Percentiles rank a stretch among this genome's conserved stretches.
Conservation (phyloP, 371 early-diverging fungal species). For the Haplosporangium sp. region DNA sequence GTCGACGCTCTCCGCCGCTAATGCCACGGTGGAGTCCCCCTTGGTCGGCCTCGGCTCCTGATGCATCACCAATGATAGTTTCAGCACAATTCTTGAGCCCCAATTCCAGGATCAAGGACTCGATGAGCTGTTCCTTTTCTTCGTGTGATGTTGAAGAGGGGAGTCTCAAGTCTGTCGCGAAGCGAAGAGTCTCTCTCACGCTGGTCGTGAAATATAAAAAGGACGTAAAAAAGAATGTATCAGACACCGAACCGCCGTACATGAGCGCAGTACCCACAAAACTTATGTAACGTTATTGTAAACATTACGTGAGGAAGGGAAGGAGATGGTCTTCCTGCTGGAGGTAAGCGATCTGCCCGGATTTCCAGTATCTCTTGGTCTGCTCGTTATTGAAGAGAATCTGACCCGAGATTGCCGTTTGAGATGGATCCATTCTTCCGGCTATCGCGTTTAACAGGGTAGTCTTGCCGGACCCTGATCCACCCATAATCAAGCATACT, state of each 20-base stretch:
- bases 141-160: not conserved
- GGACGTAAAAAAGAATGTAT: too few species aligned
- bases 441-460: slow-evolving; percentile 26
- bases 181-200: slow-evolving; percentile 30
- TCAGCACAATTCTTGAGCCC: slow-evolving; percentile 29
- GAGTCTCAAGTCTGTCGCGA: slow-evolving; percentile 15
- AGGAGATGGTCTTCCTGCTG: slow-evolving; percentile 30
- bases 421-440: slow-evolving; percentile 3
- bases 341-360: slow-evolving; percentile 19
- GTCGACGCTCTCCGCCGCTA: slow-evolving; percentile 68
- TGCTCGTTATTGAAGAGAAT: slow-evolving; percentile 13
- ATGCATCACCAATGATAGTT: slow-evolving; percentile 10
- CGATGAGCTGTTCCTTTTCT: slow-evolving; percentile 6
- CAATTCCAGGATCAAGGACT: slow-evolving; percentile 9
- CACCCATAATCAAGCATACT: slow-evolving; percentile 36
- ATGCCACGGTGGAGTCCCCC: slow-evolving; percentile 11
- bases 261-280: not conserved
- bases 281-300: not conserved
- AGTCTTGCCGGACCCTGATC: slow-evolving; percentile 31
- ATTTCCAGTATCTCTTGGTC: slow-evolving; percentile 9
- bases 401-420: slow-evolving; percentile 10
- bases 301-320: slow-evolving; percentile 20
- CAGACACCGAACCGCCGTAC: not conserved
- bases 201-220: not conserved
- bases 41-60: not conserved